Conservation (phyloP, 2,329 filamentous ascomycete species). For the Hypoxylon sp. region DNA sequence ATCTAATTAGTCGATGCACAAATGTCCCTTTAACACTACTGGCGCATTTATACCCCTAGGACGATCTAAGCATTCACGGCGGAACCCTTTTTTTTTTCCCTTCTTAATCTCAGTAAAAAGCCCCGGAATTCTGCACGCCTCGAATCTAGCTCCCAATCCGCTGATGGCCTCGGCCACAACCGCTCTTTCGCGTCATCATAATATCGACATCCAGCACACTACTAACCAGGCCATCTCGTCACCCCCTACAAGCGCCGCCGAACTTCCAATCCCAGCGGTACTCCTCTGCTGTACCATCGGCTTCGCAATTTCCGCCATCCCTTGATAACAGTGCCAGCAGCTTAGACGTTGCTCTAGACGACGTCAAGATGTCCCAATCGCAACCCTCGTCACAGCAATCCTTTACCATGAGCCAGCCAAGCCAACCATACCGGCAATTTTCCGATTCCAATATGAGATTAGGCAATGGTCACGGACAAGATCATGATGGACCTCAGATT, state of each 20-base stretch:
- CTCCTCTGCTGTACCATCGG: slow-evolving; percentile 31
- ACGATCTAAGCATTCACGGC: slow-evolving; percentile 8
- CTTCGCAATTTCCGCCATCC: slow-evolving; percentile 28
- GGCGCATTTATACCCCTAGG: slow-evolving; percentile 15
- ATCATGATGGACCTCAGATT: slow-evolving; percentile 67
- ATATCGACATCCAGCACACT: slow-evolving; percentile 22
- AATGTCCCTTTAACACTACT: slow-evolving; percentile 18
- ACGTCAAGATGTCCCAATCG: slow-evolving; percentile 64
- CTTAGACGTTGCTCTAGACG: slow-evolving; percentile 47
- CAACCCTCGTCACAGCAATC: slow-evolving; percentile 69
- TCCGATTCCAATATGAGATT: slow-evolving; percentile 57
- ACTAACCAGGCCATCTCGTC: slow-evolving; percentile 24
- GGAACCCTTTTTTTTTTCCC: slow-evolving; percentile 14
- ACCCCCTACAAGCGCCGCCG: slow-evolving; percentile 30
- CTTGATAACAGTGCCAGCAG: slow-evolving; percentile 43
- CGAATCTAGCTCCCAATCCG: slow-evolving; percentile 32
- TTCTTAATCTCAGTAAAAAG: slow-evolving; percentile 22
- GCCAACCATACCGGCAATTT: slow-evolving; percentile 62
- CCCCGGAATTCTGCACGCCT: slow-evolving; percentile 23
- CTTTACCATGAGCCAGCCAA: slow-evolving; percentile 69
- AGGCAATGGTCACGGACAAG: slow-evolving; percentile 50
- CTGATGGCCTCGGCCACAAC: slow-evolving; percentile 59
- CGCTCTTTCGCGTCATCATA: slow-evolving; percentile 53
- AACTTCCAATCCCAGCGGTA: slow-evolving; percentile 34
- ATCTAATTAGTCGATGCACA: slow-evolving; percentile 7